Evolutionary conservation across 371 early-diverging fungal species (phyloP), one percentile per base, ranked within the genome.

Genomic region (Mucor ambiguus): DNA sequence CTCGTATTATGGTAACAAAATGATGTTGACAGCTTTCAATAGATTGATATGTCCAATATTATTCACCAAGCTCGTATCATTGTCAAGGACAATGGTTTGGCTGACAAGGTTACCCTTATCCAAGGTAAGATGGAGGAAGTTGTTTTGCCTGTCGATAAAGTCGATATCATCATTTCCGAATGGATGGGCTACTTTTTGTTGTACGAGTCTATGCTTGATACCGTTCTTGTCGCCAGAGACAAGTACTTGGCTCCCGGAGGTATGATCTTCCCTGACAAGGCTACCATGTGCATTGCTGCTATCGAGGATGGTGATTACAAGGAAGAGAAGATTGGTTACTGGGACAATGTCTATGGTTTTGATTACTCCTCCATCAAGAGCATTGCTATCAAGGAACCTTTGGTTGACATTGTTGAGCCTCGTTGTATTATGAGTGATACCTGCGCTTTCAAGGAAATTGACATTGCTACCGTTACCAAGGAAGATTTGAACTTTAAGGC

Each of bases 161-260:
- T 95, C 22, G 96, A 95, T 70, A 94, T 97, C 58, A 97, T 98
- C 68, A 95, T 98, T 61, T 95, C 95, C 5, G 99, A 98, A 79
- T 98, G 99, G 99, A 98, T 98, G 96, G 99, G 99, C 29, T 98
- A 98, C 88, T 97, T 97, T 76, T 86, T 98, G 75, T 85, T 98
- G 56, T 98, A 95, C 77, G 98, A 98, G 76, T 93, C 94, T 77
- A 98, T 98, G 99, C 85, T 98, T 75, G 98, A 98, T 80, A 96
- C 97, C 7, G 99, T 98, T 24, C 85, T 98, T 46, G 85, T 89
- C 58, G 99, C 99, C 16, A 90, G 99, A 71, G 98, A 98, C 85
- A 89, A 89, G 75, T 98, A 94, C 83, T 87, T 98, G 67, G 80
- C 82, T 44, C 87, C 89, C 16, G 88, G 84, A 49, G 95, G 94